Conservation (phyloP, 2,329 filamentous ascomycete species). For the Tolypocladium tropicale region DNA sequence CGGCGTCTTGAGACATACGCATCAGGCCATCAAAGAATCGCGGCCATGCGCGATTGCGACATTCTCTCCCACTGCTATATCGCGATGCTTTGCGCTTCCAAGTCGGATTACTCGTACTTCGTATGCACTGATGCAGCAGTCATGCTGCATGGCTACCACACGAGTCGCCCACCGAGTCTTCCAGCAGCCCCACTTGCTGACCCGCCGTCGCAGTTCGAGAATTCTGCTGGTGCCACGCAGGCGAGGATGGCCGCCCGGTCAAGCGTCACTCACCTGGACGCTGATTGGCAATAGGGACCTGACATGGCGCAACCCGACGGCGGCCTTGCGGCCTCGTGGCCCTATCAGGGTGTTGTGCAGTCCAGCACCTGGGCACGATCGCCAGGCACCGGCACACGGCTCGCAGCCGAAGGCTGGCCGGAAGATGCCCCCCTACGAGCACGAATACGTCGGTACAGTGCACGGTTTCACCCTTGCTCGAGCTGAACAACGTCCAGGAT, state of each 20-base stretch:
- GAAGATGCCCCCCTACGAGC: background rate
- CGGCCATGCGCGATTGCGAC: background rate
- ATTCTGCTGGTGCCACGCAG: background rate
- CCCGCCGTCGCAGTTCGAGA: background rate
- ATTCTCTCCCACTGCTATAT: background rate
- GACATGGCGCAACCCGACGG: no score
- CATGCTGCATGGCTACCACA: background rate
- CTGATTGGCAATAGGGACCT: background rate
- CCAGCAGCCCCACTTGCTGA: background rate
- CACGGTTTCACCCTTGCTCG: background rate
- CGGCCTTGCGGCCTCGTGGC: no score
- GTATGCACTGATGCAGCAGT: no score
- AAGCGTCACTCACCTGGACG: background rate
- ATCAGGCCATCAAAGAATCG: background rate
- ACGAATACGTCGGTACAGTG: no score
- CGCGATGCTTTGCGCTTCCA: no score
- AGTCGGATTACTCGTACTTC: no score
- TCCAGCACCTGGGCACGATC: background rate
- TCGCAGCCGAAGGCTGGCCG: background rate
- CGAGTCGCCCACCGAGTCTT: background rate
- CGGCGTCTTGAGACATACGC: background rate
- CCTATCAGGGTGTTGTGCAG: background rate
- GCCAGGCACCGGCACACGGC: background rate
- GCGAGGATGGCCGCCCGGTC: background rate
- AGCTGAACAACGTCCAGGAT: no score